Evolutionary conservation across 768 basidiomycete species (phyloP), one percentile per base, ranked within the genome.

Genomic region (Trametes punicea): DNA sequence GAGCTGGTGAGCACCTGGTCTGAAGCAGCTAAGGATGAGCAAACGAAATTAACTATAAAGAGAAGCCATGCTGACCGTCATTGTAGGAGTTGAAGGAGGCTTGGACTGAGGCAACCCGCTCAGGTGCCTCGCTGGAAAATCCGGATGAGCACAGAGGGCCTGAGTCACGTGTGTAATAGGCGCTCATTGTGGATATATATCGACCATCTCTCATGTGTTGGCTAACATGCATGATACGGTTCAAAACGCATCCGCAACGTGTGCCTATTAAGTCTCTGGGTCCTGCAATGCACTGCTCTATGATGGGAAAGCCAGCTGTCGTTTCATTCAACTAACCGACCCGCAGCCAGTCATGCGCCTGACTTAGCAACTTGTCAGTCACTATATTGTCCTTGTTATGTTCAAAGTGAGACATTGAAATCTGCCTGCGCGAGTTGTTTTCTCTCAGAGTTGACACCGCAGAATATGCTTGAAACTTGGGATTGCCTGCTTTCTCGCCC

Each of bases 1-100:
- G 52, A 56, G 63, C 58, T 56, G 63, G 62, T 42, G 67, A 57
- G 55, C 62, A 67, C 61, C 67, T 65, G 46, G 62, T 67, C 67
- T 69, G 46, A 10, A 16, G 16, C 27, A n/a, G 25, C 5, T 15
- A 2, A 21, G 16, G n/a, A 21, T 38, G 26, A 55, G 60, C 39
- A 46, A 33, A 25, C 18, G 51, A 16, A 9, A 18, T 6, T n/a
- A 40, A 46, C 18, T 34, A 42, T 50, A 15, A n/a, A 40, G 13
- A 48, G 30, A 9, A 26, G n/a, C 6, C 15, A 7, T 6, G 27
- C 67, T 61, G 38, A 69, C 67, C 57, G 67, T 63, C 67, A 69
- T 69, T 42, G 59, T 44, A 60, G 46, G 20, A 50, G 26, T 26
- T n/a, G 38, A n/a, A 38, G 29, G 50, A 29, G 45, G 50, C 26